Percentiles rank a stretch among this genome's conserved stretches.
These are phyloP conservation scores for Nicotiana benthamiana DNA, from an alignment of 257 asterid species.

Conservation along the genomic window DNA sequence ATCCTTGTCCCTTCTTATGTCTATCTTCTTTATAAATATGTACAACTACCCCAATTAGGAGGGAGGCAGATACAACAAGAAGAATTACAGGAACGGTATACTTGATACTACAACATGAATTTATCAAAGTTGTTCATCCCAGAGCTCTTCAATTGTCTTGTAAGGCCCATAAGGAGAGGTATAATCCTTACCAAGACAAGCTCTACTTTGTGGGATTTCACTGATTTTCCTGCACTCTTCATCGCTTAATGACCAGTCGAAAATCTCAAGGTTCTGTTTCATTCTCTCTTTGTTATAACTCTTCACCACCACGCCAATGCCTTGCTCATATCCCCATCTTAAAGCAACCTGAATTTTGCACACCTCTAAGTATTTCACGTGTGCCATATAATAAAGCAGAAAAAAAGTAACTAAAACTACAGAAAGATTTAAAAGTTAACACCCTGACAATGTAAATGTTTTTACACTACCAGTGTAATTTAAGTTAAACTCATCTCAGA, in stretches of 20 bases:
- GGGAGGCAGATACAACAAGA: not conserved
- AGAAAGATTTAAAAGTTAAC: not conserved
- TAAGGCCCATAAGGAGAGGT: conserved; percentile 56
- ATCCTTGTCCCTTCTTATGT: not conserved
- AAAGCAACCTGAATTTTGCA: conserved; percentile 44
- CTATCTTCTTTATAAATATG: no score
- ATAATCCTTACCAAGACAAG: conserved; percentile 45
- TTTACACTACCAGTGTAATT: not conserved
- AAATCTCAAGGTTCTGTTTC: conserved; percentile 51
- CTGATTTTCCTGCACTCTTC: conserved; percentile 38
- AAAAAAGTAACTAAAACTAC: no score
- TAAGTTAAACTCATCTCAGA: not conserved
- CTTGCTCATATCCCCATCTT: conserved; percentile 67
- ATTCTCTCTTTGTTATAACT: conserved; percentile 61
- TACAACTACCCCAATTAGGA: not conserved
- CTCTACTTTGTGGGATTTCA: conserved; percentile 50
- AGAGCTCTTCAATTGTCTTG: conserved; percentile 44
- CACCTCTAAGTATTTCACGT: no score
- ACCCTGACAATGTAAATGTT: not conserved
- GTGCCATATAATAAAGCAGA: no score
- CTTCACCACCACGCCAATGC: conserved; percentile 47
- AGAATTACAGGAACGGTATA: not conserved
- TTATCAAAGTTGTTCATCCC: conserved; percentile 41
- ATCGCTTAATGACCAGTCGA: conserved; percentile 42
- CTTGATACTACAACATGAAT: not conserved